A percentile compares a stretch with the other conserved stretches of the same genome.
Conservation (phyloP, 2,329 filamentous ascomycete species). For the Beauveria brongniartii region DNA sequence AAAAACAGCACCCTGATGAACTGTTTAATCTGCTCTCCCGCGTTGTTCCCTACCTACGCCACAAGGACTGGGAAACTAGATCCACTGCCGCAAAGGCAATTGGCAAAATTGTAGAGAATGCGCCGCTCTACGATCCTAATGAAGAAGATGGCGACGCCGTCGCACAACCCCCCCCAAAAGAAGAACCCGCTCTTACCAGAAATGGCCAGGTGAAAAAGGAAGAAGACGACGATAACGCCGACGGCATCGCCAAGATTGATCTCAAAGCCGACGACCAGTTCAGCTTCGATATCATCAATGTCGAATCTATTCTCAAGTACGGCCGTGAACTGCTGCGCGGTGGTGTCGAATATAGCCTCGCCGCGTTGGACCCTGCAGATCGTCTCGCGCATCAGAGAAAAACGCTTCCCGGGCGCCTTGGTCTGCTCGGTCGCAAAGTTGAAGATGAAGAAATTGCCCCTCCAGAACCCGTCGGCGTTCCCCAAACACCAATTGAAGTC, state of each 20-base stretch:
- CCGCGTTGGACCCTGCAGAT: slow-evolving; percentile 70
- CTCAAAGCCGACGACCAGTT: slow-evolving; percentile 55
- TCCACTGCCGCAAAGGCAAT: slow-evolving; percentile 90
- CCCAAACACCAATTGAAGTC: slow-evolving; percentile 37
- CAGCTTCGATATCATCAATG: slow-evolving; percentile 65
- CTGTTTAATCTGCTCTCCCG: slow-evolving; percentile 89
- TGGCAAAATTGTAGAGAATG: slow-evolving; percentile 87
- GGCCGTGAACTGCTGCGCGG: slow-evolving; percentile 81
- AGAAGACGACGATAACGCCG: slow-evolving; percentile 40
- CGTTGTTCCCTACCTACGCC: slow-evolving; percentile 89
- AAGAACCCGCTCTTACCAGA: slow-evolving; percentile 28
- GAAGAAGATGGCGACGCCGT: slow-evolving; percentile 61
- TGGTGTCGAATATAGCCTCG: slow-evolving; percentile 77
- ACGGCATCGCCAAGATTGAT: slow-evolving; percentile 13
- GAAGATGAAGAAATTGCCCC: slow-evolving; percentile 70
- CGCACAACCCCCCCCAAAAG: slow-evolving; percentile 33
- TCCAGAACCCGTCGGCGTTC: slow-evolving; percentile 36
- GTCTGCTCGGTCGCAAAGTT: slow-evolving; percentile 73
- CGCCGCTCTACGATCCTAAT: slow-evolving; percentile 82
- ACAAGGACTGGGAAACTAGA: slow-evolving; percentile 95
- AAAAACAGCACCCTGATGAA: slow-evolving; percentile 96
- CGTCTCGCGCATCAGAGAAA: slow-evolving; percentile 85
- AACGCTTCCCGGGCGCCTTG: slow-evolving; percentile 72
- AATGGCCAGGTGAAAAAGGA: slow-evolving; percentile 46
- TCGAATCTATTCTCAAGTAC: slow-evolving; percentile 70